phyloP scores from a whole-genome alignment of 805 yeast species.

The Suhomyces kilbournensis region DNA sequence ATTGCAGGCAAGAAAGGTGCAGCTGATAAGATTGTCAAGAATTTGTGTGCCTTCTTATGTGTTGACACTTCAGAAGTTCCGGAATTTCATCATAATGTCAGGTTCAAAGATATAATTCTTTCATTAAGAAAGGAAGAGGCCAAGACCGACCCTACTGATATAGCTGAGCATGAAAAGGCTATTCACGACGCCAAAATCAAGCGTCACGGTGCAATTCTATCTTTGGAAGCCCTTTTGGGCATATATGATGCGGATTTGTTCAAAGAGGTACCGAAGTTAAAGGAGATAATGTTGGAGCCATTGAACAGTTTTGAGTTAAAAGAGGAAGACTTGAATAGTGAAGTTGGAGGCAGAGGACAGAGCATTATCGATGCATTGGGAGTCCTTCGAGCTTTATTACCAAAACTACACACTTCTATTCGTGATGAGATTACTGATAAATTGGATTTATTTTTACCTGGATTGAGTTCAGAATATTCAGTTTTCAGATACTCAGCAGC shows the following conservation, averaged over 20 bases:
- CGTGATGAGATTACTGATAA: slow-evolving; percentile 47
- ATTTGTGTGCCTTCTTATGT: slow-evolving; percentile 87
- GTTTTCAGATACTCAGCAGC: slow-evolving; percentile 90
- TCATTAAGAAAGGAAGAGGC: slow-evolving; percentile 81
- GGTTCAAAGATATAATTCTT: slow-evolving; percentile 53
- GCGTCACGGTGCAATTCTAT: slow-evolving; percentile 76
- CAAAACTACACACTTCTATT: slow-evolving; percentile 51
- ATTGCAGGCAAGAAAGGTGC: slow-evolving; percentile 62
- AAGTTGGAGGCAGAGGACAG: slow-evolving; percentile 53
- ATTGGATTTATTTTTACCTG: slow-evolving; percentile 46
- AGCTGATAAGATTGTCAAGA: slow-evolving; percentile 84
- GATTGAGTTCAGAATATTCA: slow-evolving; percentile 65
- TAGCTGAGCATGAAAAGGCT: slow-evolving; percentile 57
- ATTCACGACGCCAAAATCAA: slow-evolving; percentile 74
- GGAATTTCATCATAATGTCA: slow-evolving; percentile 69
- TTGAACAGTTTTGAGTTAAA: slow-evolving; percentile 38
- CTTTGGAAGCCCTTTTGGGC: slow-evolving; percentile 59
- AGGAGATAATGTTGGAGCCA: slow-evolving; percentile 64
- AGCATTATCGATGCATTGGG: slow-evolving; percentile 83
- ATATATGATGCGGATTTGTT: slow-evolving; percentile 57
- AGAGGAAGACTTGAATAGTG: slow-evolving; percentile 20
- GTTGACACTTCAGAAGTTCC: slow-evolving; percentile 97
- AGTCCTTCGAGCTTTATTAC: slow-evolving; percentile 68
- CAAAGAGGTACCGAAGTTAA: slow-evolving; percentile 61
- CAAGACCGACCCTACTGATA: slow-evolving; percentile 57